Conservation (phyloP, 2,329 filamentous ascomycete genomes). For the Fusarium phyllophilum region DNA sequence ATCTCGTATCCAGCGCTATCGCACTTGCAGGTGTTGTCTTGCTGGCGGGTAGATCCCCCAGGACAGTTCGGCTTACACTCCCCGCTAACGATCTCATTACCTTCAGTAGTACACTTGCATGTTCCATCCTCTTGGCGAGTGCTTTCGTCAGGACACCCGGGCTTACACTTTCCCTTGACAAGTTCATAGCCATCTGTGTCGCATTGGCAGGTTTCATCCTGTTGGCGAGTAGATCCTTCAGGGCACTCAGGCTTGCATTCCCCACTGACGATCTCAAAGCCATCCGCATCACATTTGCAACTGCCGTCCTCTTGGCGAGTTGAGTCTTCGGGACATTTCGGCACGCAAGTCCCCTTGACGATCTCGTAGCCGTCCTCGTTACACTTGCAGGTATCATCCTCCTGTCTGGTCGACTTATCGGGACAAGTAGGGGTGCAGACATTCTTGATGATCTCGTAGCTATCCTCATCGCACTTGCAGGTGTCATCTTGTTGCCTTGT, state of each 20-base stretch:
- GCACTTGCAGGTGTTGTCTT: not conserved
- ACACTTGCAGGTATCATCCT: not conserved
- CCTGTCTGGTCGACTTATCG: not conserved
- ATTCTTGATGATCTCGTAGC: not conserved
- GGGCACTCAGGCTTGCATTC: not conserved
- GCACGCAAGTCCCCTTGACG: not conserved
- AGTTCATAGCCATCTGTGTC: accelerated
- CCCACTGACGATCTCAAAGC: not conserved
- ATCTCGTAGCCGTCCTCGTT: not conserved
- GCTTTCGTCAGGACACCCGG: accelerated
- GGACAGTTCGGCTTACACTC: not conserved
- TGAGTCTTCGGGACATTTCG: not conserved
- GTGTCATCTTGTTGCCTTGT: not conserved
- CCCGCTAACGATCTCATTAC: not conserved
- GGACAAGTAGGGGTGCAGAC: accelerated
- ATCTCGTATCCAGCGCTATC: not conserved
- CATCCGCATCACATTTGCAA: not conserved
- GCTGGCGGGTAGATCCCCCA: not conserved
- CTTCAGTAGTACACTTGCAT: not conserved
- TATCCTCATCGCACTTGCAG: not conserved
- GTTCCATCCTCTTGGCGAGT: not conserved
- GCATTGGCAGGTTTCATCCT: not conserved
- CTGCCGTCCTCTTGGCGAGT: not conserved
- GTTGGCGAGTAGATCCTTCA: not conserved
- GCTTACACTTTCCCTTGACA: not conserved